Evolutionary conservation across 202 grass and related monocot species (phyloP).

Genomic region (Zizania palustris): DNA sequence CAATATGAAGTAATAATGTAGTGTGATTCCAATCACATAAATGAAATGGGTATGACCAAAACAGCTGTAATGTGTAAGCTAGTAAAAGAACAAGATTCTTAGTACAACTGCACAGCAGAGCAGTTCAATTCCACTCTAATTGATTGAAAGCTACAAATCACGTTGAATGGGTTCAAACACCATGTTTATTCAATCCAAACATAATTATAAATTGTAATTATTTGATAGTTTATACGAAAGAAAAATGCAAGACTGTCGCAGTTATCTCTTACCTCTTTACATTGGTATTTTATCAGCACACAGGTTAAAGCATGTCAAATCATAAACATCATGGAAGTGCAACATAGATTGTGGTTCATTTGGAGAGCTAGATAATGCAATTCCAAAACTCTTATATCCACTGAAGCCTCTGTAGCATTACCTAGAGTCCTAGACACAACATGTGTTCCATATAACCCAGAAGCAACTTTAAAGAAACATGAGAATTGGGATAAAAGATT

Average conservation of each 20-base stretch:
- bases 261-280: background rate
- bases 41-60: constrained; percentile 14
- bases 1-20: constrained; percentile 8
- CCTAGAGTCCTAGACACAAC: background rate
- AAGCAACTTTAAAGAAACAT: background rate
- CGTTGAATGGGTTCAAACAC: background rate
- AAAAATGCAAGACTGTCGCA: background rate
- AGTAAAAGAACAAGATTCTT: constrained; percentile 18
- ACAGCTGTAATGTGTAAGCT: background rate
- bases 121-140: background rate
- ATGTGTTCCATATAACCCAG: background rate
- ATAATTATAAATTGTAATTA: constrained; percentile 3
- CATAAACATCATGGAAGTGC: constrained; percentile 10
- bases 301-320: background rate
- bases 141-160: constrained; percentile 22
- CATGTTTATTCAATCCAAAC: background rate
- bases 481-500: background rate
- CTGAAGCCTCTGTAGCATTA: background rate
- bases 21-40: background rate
- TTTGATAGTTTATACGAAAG: background rate
- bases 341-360: background rate
- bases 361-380: background rate
- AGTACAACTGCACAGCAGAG: background rate
- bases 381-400: background rate
- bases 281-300: background rate